Evolutionary conservation across 2,329 filamentous ascomycete genomes (phyloP).

Genomic region (Fusarium hainanense): DNA sequence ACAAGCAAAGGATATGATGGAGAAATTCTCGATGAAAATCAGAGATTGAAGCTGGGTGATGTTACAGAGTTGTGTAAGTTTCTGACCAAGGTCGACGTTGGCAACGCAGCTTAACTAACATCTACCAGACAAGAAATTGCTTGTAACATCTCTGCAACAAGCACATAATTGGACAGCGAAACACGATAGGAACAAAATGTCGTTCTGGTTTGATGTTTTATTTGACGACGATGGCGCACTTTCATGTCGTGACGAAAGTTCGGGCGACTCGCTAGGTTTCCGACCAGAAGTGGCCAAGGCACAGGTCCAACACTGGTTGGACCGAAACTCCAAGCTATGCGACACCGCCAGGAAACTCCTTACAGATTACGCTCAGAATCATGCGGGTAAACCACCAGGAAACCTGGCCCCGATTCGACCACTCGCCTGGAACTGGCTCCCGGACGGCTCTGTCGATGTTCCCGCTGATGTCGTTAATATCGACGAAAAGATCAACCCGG

Average conservation of each 20-base stretch:
- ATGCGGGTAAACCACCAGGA: slow-evolving; percentile 61
- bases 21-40: slow-evolving; percentile 69
- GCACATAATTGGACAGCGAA: slow-evolving; percentile 77
- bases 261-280: slow-evolving; percentile 65
- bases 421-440: slow-evolving; percentile 67
- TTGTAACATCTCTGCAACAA: slow-evolving; percentile 74
- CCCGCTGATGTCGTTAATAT: slow-evolving; percentile 51
- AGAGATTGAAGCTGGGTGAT: slow-evolving; percentile 68
- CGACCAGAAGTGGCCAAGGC: slow-evolving; percentile 67
- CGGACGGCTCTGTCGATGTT: slow-evolving; percentile 50
- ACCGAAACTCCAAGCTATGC: slow-evolving; percentile 69
- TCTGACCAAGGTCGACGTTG: background rate
- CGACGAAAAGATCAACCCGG: slow-evolving; percentile 58
- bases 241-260: slow-evolving; percentile 62
- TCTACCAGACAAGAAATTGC: slow-evolving; percentile 70
- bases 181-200: slow-evolving; percentile 76
- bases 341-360: slow-evolving; percentile 65
- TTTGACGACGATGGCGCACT: slow-evolving; percentile 67
- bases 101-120: slow-evolving; percentile 6
- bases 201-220: slow-evolving; percentile 74
- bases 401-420: slow-evolving; percentile 62
- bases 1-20: slow-evolving; percentile 75
- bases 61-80: slow-evolving; percentile 73
- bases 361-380: slow-evolving; percentile 63
- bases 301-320: slow-evolving; percentile 72